Percentiles rank a stretch among this genome's conserved stretches.
Evolutionary conservation across 2,329 filamentous ascomycete species (phyloP).

Genomic region (Ophiocordyceps australis): DNA sequence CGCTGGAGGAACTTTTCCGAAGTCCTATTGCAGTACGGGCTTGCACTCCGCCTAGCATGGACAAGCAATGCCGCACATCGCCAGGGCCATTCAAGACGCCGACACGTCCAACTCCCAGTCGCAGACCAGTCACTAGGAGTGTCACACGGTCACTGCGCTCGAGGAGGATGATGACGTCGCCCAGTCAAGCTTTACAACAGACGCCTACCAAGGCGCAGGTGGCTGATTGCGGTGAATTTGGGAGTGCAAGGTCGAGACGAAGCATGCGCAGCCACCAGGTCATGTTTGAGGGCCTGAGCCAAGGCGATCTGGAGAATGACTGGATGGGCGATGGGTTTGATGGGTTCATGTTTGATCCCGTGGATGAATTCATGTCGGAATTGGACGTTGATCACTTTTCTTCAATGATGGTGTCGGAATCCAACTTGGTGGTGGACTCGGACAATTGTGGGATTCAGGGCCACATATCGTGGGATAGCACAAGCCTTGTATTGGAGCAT

Average conservation of each 20-base stretch:
- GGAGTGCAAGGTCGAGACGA: slow-evolving; percentile 18
- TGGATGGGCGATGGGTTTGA: too few relatives aligned
- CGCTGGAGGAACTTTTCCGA: slow-evolving; percentile 49
- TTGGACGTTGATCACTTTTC: too few relatives aligned
- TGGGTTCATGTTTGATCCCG: too few relatives aligned
- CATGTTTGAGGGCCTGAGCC: slow-evolving; percentile 19
- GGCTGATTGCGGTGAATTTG: slow-evolving; percentile 6
- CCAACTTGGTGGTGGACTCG: too few relatives aligned
- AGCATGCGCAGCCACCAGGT: slow-evolving; percentile 22
- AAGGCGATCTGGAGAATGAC: not conserved
- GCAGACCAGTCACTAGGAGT: slow-evolving; percentile 42
- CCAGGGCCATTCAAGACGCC: slow-evolving; percentile 41
- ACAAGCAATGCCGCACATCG: slow-evolving; percentile 17
- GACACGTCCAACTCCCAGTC: slow-evolving; percentile 40
- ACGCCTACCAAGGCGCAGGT: slow-evolving; percentile 30
- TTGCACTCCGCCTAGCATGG: slow-evolving; percentile 32
- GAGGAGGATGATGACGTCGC: slow-evolving; percentile 22
- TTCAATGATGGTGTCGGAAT: too few relatives aligned
- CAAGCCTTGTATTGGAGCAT: too few relatives aligned
- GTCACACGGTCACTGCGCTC: slow-evolving; percentile 38
- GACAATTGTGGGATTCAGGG: too few relatives aligned
- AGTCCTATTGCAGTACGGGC: slow-evolving; percentile 25
- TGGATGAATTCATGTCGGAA: too few relatives aligned
- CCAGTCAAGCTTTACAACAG: slow-evolving; percentile 20
- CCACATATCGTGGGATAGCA: too few relatives aligned